Evolutionary conservation across 257 asterid species (phyloP), one percentile per base, ranked within the genome.

Genomic region (Paulownia fortunei): DNA sequence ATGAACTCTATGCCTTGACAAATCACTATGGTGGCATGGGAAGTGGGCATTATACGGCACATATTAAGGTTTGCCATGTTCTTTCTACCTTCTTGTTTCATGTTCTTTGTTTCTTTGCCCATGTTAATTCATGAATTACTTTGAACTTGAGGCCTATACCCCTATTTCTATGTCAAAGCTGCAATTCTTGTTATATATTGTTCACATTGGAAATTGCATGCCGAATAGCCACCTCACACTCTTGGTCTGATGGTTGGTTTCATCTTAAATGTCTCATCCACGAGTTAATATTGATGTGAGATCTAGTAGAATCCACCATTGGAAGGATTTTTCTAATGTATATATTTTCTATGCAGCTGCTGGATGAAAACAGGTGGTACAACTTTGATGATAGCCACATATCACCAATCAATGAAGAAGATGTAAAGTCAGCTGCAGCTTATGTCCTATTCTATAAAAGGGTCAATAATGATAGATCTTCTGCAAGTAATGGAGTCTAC

Each of bases 11-110:
- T 82, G 98, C 99, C 82, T 82, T 93, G 78, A 96, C 90, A 64
- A 96, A 96, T 86, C 99, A 96, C 82, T 93, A 96, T 74, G 99
- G 99, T 76, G 80, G 94, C 88, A 96, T 96, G 99, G 99, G 99
- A 81, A 93, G 98, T 80, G 99, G 99, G 42, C 99, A 96, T 80
- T 96, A 96, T 77, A 96, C 99, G 0, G 97, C 99, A 4, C 84
- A 96, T 80, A 96, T 96, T 77, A 96, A 96, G 99, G 99, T 96
- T 59, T 52, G 79, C 41, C 41, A 46, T 37, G 12, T 51, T 46
- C 73, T 73, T 58, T 74, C 70, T 47, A 47, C 21, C 36, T 69
- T 60, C 9, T 15, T 1, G 19, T 63, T 61, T 16, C 49, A 23
- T 65, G 8, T 74, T 42, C 19, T 59, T 56, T 42, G 5, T 26